These are phyloP conservation scores for Colletotrichum camelliae DNA, from an alignment of 2,329 filamentous ascomycete genomes.

Conservation along the genomic window DNA sequence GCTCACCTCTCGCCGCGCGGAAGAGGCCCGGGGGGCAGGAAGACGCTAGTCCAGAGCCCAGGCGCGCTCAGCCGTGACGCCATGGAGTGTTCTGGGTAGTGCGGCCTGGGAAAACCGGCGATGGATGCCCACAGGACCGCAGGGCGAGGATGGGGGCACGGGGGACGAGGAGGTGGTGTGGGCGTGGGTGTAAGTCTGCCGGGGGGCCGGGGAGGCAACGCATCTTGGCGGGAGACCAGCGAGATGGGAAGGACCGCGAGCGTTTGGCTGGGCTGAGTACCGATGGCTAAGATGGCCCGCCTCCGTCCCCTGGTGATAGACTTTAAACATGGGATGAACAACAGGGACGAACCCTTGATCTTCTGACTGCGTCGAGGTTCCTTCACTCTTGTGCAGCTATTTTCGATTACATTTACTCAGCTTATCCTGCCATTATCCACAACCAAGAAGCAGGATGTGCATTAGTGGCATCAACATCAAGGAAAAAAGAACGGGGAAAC, in stretches of 20 bases:
- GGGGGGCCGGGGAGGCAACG: neutral
- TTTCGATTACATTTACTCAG: neutral
- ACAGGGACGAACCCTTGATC: neutral
- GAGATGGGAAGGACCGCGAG: neutral
- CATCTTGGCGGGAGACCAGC: neutral
- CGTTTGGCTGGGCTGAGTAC: neutral
- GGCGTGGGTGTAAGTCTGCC: neutral
- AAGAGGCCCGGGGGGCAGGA: neutral
- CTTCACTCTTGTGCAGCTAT: neutral
- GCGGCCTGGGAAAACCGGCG: neutral
- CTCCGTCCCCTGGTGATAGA: neutral
- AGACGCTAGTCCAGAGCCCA: conserved; percentile 10
- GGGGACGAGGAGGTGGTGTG: neutral
- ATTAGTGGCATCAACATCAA: neutral
- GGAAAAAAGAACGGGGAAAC: neutral
- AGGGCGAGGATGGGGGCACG: neutral
- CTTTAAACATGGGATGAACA: conserved; percentile 4
- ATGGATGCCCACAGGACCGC: conserved; percentile 1
- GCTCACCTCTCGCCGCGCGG: neutral
- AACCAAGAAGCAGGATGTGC: neutral
- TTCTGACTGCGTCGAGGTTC: neutral
- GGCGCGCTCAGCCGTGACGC: conserved; percentile 19
- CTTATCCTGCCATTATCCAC: neutral
- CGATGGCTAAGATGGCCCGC: neutral
- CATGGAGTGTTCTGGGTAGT: neutral